Conservation (phyloP, 2,329 filamentous ascomycete species). For the Colletotrichum plurivorum region DNA sequence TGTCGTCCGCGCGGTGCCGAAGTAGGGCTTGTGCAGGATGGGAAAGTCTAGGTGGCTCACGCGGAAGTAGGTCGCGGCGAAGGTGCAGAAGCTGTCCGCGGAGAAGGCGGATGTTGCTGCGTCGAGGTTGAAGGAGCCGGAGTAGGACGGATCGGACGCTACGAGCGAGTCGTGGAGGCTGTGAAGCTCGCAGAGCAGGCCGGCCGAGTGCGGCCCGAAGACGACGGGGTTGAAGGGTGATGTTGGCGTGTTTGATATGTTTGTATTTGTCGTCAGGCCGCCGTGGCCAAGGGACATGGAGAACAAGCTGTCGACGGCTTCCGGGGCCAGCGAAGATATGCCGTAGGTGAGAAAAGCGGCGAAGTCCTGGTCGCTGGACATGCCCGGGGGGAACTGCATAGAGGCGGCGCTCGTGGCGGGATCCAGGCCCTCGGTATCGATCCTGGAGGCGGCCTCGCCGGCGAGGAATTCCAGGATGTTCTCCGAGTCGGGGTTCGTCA, state of each 20-base stretch:
- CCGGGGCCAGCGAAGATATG: slow-evolving; percentile 9
- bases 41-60: slow-evolving; percentile 47
- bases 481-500: slow-evolving; percentile 45
- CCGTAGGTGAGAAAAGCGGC: slow-evolving; percentile 16
- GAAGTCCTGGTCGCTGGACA: slow-evolving; percentile 30
- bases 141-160: slow-evolving; percentile 38
- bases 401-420: neutral
- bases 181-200: slow-evolving; percentile 14
- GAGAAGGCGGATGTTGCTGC: slow-evolving; percentile 42
- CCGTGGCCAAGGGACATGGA: neutral
- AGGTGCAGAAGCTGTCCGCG: slow-evolving; percentile 40
- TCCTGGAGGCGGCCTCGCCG: slow-evolving; percentile 33
- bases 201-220: slow-evolving; percentile 3
- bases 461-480: slow-evolving; percentile 44
- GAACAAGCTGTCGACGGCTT: slow-evolving; percentile 14
- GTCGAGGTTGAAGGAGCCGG: slow-evolving; percentile 30
- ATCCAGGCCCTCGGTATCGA: slow-evolving; percentile 30
- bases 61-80: slow-evolving; percentile 45
- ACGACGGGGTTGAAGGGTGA: neutral
- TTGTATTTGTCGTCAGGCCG: neutral
- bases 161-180: slow-evolving; percentile 32
- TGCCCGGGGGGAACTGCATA: neutral
- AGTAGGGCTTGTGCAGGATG: slow-evolving; percentile 46
- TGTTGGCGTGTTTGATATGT: neutral
- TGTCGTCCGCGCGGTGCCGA: slow-evolving; percentile 38